A percentile compares a stretch with the other conserved stretches of the same genome.
Evolutionary conservation across 140 eudicot genomes (phyloP).

Genomic region (Senecio squalidus): DNA sequence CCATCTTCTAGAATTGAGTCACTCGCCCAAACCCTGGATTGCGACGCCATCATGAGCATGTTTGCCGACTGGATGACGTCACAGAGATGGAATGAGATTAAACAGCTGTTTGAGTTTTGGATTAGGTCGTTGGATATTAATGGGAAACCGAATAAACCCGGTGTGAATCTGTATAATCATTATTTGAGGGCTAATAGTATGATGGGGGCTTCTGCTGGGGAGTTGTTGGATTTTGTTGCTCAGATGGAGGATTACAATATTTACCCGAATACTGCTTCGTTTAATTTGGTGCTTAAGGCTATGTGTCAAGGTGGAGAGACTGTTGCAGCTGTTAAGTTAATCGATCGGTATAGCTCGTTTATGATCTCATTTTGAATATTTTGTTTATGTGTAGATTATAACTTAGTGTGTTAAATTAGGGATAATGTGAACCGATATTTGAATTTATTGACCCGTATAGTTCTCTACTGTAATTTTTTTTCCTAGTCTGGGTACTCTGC

Average conservation of each 20-base stretch:
- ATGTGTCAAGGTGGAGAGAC: constrained; percentile 41
- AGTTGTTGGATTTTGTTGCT: constrained; percentile 47
- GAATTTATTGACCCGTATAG: too few relatives aligned
- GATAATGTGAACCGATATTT: too few relatives aligned
- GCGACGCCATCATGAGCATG: constrained; percentile 30
- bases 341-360: constrained; percentile 45
- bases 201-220: constrained; percentile 51
- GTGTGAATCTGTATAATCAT: constrained; percentile 61
- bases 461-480: too few relatives aligned
- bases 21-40: constrained; percentile 36
- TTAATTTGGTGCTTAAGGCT: constrained; percentile 67
- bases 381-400: not conserved
- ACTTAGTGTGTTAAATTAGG: not conserved
- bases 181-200: constrained; percentile 71
- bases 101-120: constrained; percentile 65
- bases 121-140: constrained; percentile 46
- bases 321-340: constrained; percentile 48
- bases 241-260: constrained; percentile 53
- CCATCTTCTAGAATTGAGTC: constrained; percentile 27
- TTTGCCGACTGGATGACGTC: constrained; percentile 71
- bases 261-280: constrained; percentile 64
- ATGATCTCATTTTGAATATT: not conserved
- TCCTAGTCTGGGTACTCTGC: too few relatives aligned
- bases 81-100: constrained; percentile 57
- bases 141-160: constrained; percentile 75